These are phyloP conservation scores for Bruguiera sexangula DNA, from an alignment of 345 rosid species.

Conservation along the genomic window DNA sequence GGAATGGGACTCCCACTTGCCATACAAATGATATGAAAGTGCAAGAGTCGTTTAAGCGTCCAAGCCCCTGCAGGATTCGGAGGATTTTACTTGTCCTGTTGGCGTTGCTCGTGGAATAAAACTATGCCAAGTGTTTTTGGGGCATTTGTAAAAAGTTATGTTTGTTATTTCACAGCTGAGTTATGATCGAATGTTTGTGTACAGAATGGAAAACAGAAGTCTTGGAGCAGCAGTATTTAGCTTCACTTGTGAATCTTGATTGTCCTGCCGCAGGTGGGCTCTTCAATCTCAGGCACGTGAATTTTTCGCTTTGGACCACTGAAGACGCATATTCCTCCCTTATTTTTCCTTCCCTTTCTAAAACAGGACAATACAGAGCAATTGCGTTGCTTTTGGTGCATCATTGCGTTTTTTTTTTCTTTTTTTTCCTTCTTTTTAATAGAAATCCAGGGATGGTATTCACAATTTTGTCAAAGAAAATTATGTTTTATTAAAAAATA, in stretches of 20 bases:
- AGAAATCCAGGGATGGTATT: too few relatives aligned
- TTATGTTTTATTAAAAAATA: too few relatives aligned
- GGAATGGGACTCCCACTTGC: conserved; percentile 28
- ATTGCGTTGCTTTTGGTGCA: too few relatives aligned
- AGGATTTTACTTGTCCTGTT: background rate
- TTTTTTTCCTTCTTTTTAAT: too few relatives aligned
- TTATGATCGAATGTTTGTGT: background rate
- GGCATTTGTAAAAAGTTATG: background rate
- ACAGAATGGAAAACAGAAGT: background rate
- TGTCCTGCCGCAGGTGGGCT: conserved; percentile 1
- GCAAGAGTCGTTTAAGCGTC: conserved; percentile 46
- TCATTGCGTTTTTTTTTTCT: too few relatives aligned
- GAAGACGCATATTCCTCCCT: too few relatives aligned
- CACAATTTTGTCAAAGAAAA: too few relatives aligned
- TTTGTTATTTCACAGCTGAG: too few relatives aligned
- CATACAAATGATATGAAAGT: conserved; percentile 4
- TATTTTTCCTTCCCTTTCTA: too few relatives aligned
- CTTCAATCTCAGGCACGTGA: background rate
- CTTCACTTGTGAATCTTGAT: conserved; percentile 2
- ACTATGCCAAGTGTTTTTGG: background rate
- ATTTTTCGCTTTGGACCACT: conserved; percentile 1
- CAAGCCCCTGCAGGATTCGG: conserved; percentile 5
- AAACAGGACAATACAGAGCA: too few relatives aligned
- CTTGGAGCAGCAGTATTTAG: too few relatives aligned
- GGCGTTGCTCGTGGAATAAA: background rate